Percentiles rank a stretch among this genome's conserved stretches.
These are phyloP conservation scores for Syzygium oleosum DNA, from an alignment of 345 rosid genomes.

Conservation along the genomic window DNA sequence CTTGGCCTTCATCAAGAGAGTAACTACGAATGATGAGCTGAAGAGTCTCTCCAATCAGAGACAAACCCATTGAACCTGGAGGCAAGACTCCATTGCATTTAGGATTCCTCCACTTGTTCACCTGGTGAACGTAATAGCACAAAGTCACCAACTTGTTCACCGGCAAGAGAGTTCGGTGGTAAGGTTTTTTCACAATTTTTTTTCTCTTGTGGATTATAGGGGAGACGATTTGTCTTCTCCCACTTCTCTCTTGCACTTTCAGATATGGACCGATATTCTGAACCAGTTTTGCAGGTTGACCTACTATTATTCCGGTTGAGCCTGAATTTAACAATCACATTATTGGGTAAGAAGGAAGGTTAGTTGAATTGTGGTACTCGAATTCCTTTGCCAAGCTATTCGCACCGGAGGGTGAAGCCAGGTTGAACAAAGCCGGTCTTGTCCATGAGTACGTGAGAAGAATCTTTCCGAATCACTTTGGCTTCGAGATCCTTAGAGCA, in stretches of 20 bases:
- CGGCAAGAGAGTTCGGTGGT: too few relatives aligned
- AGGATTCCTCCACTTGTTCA: too few relatives aligned
- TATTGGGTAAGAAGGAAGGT: slow-evolving; percentile 4
- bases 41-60: too few relatives aligned
- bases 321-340: slow-evolving; percentile 9
- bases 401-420: background rate
- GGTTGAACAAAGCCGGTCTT: background rate
- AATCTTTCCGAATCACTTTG: background rate
- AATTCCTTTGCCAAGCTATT: slow-evolving; percentile 8
- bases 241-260: background rate
- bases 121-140: too few relatives aligned
- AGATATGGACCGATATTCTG: slow-evolving; percentile 12
- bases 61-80: too few relatives aligned
- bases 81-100: too few relatives aligned
- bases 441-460: slow-evolving; percentile 9
- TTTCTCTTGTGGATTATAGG: too few relatives aligned
- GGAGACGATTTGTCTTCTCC: too few relatives aligned
- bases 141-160: too few relatives aligned
- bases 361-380: slow-evolving; percentile 6
- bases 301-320: slow-evolving; percentile 7
- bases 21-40: too few relatives aligned
- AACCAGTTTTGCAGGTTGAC: slow-evolving; percentile 8
- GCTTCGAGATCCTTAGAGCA: slow-evolving; percentile 7
- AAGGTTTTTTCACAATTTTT: too few relatives aligned
- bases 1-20: too few relatives aligned